Evolutionary conservation across 495 filamentous ascomycete species (phyloP).

Genomic region (Penicillium samsonianum): DNA sequence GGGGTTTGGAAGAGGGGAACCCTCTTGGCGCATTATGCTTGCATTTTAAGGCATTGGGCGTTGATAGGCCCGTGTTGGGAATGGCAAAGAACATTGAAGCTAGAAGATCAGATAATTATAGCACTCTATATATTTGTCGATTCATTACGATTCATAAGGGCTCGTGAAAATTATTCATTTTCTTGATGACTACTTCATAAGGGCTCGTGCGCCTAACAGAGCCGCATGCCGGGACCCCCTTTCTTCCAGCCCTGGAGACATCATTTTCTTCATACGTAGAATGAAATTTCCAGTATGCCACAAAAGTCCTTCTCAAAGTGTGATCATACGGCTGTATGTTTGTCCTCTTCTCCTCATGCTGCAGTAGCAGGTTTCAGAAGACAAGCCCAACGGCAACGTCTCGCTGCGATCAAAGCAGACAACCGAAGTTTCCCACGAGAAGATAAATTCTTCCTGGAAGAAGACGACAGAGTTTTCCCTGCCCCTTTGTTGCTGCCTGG

Average conservation of each 20-base stretch:
- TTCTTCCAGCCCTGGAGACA: background rate
- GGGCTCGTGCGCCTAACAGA: background rate
- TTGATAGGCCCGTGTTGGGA: background rate
- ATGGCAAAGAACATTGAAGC: background rate
- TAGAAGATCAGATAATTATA: background rate
- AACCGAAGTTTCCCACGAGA: background rate
- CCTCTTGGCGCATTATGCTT: background rate
- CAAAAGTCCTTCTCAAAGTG: background rate
- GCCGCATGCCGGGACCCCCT: background rate
- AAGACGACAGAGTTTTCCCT: slow-evolving; percentile 44
- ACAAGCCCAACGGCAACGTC: slow-evolving; percentile 8
- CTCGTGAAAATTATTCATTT: background rate
- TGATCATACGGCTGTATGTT: slow-evolving; percentile 8
- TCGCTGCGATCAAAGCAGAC: slow-evolving; percentile 16
- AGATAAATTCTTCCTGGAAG: background rate
- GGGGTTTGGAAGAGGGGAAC: background rate
- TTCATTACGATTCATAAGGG: background rate
- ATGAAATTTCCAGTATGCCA: background rate
- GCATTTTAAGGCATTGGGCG: background rate
- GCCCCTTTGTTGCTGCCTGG: slow-evolving; percentile 61
- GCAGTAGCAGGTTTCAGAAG: slow-evolving; percentile 14
- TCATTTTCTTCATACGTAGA: background rate
- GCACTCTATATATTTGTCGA: background rate
- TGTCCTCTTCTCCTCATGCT: slow-evolving; percentile 15
- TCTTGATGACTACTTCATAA: background rate